These are phyloP conservation scores for Lactifluus hygrophoroides DNA, from an alignment of 768 basidiomycete species.

Conservation along the genomic window DNA sequence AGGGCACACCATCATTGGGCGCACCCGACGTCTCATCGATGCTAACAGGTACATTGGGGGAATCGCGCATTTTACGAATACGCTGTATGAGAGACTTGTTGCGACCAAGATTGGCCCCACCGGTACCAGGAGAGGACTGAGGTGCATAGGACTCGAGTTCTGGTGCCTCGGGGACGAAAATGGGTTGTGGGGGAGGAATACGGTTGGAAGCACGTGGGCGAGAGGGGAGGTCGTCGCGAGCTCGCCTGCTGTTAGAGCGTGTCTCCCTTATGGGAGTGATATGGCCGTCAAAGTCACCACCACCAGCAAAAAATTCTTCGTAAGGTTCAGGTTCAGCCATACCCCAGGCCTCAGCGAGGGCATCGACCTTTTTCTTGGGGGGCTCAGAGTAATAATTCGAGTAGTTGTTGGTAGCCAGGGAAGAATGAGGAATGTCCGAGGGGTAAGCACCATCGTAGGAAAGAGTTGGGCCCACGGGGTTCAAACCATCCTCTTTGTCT, in stretches of 20 bases:
- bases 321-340: constrained; percentile 88
- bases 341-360: constrained; percentile 88
- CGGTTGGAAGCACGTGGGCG: constrained; percentile 35
- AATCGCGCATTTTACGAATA: constrained; percentile 81
- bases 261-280: not conserved
- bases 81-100: constrained; percentile 82
- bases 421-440: constrained; percentile 22
- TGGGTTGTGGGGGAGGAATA: constrained; percentile 78
- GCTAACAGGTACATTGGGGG: constrained; percentile 71
- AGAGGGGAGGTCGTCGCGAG: constrained; percentile 35
- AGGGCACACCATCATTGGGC: constrained; percentile 32
- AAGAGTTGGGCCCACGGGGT: constrained; percentile 20
- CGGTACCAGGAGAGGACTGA: constrained; percentile 30
- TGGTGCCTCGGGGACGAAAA: constrained; percentile 39
- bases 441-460: constrained; percentile 43
- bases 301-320: constrained; percentile 83
- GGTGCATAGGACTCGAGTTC: constrained; percentile 34
- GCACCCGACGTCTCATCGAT: constrained; percentile 30
- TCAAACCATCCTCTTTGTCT: constrained; percentile 11
- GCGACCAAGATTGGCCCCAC: constrained; percentile 48
- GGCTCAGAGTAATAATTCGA: constrained; percentile 35
- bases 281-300: constrained; percentile 48
- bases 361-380: constrained; percentile 81
- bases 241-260: constrained; percentile 27
- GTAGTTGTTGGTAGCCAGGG: constrained; percentile 4